Percentiles rank a stretch among this genome's conserved stretches.
phyloP scores from a whole-genome alignment of 139 green algal species.

The Medakamo hakoo region DNA sequence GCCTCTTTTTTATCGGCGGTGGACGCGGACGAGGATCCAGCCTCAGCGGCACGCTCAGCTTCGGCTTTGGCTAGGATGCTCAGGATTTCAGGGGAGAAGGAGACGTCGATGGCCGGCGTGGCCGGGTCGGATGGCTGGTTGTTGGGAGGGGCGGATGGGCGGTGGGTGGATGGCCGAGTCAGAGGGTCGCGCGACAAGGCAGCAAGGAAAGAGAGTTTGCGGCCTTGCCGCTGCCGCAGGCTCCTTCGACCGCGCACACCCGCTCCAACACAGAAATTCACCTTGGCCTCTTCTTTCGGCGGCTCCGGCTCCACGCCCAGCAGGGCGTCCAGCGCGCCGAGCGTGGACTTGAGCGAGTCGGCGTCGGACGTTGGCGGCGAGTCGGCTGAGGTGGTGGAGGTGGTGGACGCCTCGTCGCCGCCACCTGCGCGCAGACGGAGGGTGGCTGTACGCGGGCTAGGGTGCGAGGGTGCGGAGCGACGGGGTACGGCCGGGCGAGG shows the following conservation, averaged over 20 bases:
- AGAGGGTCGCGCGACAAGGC: neutral
- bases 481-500: no score
- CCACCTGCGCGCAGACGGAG: neutral
- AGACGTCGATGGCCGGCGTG: conserved; percentile 2
- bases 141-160: neutral
- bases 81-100: conserved; percentile 21
- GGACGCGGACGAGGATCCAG: neutral
- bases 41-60: conserved; percentile 10
- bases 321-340: conserved; percentile 55
- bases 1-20: neutral
- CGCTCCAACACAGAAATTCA: no score
- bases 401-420: neutral
- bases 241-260: no score
- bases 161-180: neutral
- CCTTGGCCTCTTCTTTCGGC: conserved; percentile 18
- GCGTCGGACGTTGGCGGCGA: no score
- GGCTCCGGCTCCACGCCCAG: conserved; percentile 52
- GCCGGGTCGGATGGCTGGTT: neutral
- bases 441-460: neutral
- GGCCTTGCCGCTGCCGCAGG: neutral
- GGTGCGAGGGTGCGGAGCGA: no score
- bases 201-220: neutral
- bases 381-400: neutral
- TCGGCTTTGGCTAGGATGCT: conserved; percentile 21
- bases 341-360: conserved; percentile 33